Evolutionary conservation across 2,329 filamentous ascomycete genomes (phyloP).

Genomic region (Metarhizium sp.): DNA sequence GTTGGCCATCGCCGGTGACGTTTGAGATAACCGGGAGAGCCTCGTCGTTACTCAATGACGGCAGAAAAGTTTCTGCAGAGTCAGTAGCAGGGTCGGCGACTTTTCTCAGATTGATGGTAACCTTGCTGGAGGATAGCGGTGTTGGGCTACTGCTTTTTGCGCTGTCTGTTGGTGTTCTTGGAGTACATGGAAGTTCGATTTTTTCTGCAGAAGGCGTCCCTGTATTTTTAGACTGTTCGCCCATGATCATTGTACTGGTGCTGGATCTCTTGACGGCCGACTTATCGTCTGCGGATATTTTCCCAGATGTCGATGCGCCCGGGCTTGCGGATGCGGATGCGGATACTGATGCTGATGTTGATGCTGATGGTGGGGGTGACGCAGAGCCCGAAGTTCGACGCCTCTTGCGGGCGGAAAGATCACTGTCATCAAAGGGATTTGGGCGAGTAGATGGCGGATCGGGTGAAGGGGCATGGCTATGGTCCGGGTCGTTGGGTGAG

Average conservation of each 20-base stretch:
- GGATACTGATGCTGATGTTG: background rate
- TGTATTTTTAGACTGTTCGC: background rate
- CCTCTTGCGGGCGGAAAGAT: constrained; percentile 48
- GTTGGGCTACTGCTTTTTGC: constrained; percentile 21
- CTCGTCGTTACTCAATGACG: background rate
- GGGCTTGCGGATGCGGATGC: constrained; percentile 15
- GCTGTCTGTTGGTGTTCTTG: constrained; percentile 19
- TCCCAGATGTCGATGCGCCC: background rate
- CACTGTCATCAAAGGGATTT: constrained; percentile 54
- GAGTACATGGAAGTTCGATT: constrained; percentile 21
- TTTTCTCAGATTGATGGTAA: constrained; percentile 52
- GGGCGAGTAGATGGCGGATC: constrained; percentile 54
- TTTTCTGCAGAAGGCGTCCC: background rate
- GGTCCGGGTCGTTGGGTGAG: constrained; percentile 33
- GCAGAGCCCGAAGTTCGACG: constrained; percentile 49
- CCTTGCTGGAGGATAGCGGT: constrained; percentile 42
- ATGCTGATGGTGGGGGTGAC: constrained; percentile 44
- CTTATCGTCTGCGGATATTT: background rate
- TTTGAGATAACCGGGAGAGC: background rate
- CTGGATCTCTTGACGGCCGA: background rate
- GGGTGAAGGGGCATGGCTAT: constrained; percentile 32
- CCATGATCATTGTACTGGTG: constrained; percentile 24
- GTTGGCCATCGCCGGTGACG: background rate
- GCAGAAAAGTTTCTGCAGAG: background rate
- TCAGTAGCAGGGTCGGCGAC: constrained; percentile 8